Evolutionary conservation across 2,329 filamentous ascomycete genomes (phyloP).

Genomic region (Monosporascus cannonballus): DNA sequence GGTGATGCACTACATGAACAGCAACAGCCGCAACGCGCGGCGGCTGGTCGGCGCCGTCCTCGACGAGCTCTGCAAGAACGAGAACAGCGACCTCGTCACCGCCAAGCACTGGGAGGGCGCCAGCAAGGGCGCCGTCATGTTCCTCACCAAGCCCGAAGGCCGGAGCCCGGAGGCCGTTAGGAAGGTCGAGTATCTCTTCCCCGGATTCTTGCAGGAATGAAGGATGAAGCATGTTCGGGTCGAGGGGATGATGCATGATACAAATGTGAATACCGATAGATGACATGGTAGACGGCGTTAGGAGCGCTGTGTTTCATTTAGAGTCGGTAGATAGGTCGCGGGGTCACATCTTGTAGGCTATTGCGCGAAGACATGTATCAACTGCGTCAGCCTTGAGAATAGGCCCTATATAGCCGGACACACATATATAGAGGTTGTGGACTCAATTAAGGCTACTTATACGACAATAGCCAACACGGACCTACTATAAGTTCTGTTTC

Average conservation of each 20-base stretch:
- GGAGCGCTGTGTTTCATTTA: background rate
- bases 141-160: slow-evolving; percentile 75
- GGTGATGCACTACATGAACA: slow-evolving; percentile 95
- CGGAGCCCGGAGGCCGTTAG: slow-evolving; percentile 68
- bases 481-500: too few species aligned
- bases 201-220: slow-evolving; percentile 59
- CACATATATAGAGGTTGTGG: too few species aligned
- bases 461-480: too few species aligned
- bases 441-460: too few species aligned
- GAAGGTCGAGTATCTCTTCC: slow-evolving; percentile 83
- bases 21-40: slow-evolving; percentile 83
- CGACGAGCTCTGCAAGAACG: slow-evolving; percentile 73
- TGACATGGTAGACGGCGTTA: slow-evolving; percentile 4
- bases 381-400: too few species aligned
- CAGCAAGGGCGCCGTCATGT: slow-evolving; percentile 69
- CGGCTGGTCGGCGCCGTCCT: slow-evolving; percentile 80
- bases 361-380: too few species aligned
- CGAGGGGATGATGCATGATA: too few species aligned
- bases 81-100: slow-evolving; percentile 67
- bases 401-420: too few species aligned
- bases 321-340: too few species aligned
- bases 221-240: background rate
- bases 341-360: too few species aligned
- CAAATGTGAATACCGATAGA: background rate
- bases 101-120: slow-evolving; percentile 77